Evolutionary conservation across 2,329 filamentous ascomycete genomes (phyloP), one percentile per base, ranked within the genome.

Genomic region (Penicillium palitans): DNA sequence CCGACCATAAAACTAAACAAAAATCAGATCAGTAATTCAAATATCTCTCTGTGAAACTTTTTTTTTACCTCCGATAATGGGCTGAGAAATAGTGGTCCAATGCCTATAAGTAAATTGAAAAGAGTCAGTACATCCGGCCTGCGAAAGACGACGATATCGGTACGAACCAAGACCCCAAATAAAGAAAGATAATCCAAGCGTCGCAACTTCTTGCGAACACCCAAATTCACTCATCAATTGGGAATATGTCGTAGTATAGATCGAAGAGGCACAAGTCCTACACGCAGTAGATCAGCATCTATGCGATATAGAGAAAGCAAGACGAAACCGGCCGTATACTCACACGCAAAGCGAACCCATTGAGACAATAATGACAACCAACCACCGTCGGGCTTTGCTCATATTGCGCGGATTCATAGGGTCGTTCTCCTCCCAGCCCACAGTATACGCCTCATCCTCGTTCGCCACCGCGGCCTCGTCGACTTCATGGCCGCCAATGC

Each of bases 211-310:
- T 56, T 84, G 83, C 0, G 89, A 89, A 66, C 84, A 84, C 63
- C 84, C 77, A 67, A 96, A 96, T 59, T 96, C 90, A 27, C 80
- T 77, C 61, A 88, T 85, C 75, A 96, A 85, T 74, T 95, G 89
- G 19, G 69, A 71, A 73, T 96, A 97, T 0, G 90, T 95, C 13
- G 86, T 85, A 0, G 91, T 93, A 75, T 97, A 96, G 67, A 96
- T 86, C n/a, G 91, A 95, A 48, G 89, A 93, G 1, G 90, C 86
- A 71, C 88, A 91, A 9, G 92, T 96, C 54, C 89, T 92, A 67
- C 15, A 33, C 24, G 15, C 29, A 44, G 27, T 27, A 15, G 6
- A 42, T 60, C 21, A 60, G 48, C 40, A 39, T 49, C 25, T 51
- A 35, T 15, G 27, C 10, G 27, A 5, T 17, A 10, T 19, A 25